A percentile compares a stretch with the other conserved stretches of the same genome.
These are phyloP conservation scores for Daldinia childiae DNA, from an alignment of 495 filamentous ascomycete genomes.

Conservation along the genomic window DNA sequence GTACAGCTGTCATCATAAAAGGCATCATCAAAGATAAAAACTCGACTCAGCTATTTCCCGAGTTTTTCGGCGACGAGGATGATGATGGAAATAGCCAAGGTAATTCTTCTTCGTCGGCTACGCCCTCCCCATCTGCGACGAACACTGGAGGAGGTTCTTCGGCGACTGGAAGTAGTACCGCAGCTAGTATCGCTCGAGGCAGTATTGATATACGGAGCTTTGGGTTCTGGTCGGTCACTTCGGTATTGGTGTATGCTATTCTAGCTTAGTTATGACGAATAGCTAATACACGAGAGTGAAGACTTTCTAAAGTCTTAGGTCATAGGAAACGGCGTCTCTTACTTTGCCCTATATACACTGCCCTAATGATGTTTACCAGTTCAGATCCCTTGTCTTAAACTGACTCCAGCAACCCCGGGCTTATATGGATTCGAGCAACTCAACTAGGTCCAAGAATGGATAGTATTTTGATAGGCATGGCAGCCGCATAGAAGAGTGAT, in stretches of 20 bases:
- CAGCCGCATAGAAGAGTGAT: constrained; percentile 66
- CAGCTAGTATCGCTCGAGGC: constrained; percentile 6
- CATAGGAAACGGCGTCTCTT: too few species aligned
- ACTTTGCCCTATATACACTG: too few species aligned
- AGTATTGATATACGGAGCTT: constrained; percentile 6
- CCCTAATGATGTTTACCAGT: too few species aligned
- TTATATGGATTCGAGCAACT: background rate
- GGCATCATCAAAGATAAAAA: constrained; percentile 62
- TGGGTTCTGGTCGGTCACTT: constrained; percentile 13
- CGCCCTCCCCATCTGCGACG: constrained; percentile 40
- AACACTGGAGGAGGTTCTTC: constrained; percentile 37
- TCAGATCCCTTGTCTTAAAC: background rate
- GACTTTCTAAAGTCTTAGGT: too few species aligned
- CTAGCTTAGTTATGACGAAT: background rate
- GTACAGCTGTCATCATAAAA: constrained; percentile 54
- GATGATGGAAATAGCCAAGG: constrained; percentile 53
- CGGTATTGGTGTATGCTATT: constrained; percentile 4
- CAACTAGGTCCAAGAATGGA: constrained; percentile 23
- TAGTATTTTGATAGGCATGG: constrained; percentile 59
- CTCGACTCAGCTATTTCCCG: constrained; percentile 48
- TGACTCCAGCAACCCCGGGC: background rate
- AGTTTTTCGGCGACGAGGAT: constrained; percentile 53
- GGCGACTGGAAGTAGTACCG: constrained; percentile 6
- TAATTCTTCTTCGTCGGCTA: constrained; percentile 46
- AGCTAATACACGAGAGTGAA: background rate